Evolutionary conservation across 768 basidiomycete species (phyloP), one percentile per base, ranked within the genome.

Genomic region (Tephrocybe sp.): DNA sequence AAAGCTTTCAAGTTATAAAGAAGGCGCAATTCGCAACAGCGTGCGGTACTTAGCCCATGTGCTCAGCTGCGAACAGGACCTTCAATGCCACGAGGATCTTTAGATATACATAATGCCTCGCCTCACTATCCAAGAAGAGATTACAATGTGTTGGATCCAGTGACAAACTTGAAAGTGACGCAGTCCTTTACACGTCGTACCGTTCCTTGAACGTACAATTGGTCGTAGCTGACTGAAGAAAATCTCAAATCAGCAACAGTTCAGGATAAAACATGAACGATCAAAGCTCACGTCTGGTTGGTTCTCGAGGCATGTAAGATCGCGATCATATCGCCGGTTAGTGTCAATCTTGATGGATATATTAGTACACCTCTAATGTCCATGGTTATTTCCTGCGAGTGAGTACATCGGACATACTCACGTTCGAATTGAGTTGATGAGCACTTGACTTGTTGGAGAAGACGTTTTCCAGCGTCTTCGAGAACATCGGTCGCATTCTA

Each of bases 291-390:
- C 59, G 54, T 58, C 57, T 20, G 57, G 59, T 45, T 58, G 53
- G 45, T 47, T 50, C 45, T 56, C 57, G 36, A 50, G 52, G 43
- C 50, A 38, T 14, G 50, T 56, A 36, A 51, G 56, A 45, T 82
- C 81, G 28, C 65, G 72, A 41, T 68, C 62, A 41, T 70, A 73
- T 50, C 84, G 83, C 24, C 80, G 73, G 34, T 73, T 82, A 7
- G 83, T 84, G 61, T 85, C 80, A 50, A 85, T 80, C 66, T 82
- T 81, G 68, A 86, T 84, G 28, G 83, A 80, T 56, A 85, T 80
- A 54, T 78, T 78, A 44, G 76, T 74, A 39, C 74, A 73, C 56
- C 64, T 68, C 73, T 77, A 46, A 28, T 28, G 50, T 44, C 33
- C 47, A 50, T 52, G 26, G 55, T 45, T 20, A 44, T 32, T 37